Percentiles rank a stretch among this genome's conserved stretches.
Conservation (phyloP, 495 filamentous ascomycete species). For the Neurospora sp. region DNA sequence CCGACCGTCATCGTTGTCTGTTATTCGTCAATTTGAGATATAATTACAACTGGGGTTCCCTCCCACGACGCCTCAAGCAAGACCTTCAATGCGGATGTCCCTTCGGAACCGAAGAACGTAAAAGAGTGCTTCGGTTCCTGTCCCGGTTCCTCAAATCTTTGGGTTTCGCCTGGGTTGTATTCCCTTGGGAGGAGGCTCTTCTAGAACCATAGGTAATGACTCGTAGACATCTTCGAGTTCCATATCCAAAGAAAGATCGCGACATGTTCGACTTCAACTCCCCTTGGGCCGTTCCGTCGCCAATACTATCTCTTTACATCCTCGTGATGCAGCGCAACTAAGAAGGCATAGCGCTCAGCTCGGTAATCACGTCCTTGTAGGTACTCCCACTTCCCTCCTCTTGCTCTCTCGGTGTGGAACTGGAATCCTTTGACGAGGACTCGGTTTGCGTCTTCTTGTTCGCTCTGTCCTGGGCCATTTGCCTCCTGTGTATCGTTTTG, state of each 20-base stretch:
- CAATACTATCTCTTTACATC: neutral
- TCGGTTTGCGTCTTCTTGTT: conserved; percentile 3
- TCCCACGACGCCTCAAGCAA: neutral
- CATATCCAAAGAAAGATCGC: neutral
- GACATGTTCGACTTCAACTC: neutral
- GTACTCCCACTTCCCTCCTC: neutral
- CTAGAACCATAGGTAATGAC: neutral
- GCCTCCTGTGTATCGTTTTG: neutral
- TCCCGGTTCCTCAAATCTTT: neutral
- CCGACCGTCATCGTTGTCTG: neutral
- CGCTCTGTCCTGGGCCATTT: conserved; percentile 14
- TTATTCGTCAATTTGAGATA: neutral
- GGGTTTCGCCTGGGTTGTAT: neutral
- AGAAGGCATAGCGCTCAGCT: neutral
- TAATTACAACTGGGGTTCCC: neutral
- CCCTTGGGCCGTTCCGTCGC: neutral
- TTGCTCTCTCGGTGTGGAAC: neutral
- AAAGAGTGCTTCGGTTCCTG: neutral
- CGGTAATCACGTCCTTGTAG: neutral
- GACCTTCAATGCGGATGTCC: neutral
- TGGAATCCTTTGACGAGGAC: neutral
- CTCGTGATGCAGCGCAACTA: neutral
- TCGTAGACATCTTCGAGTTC: neutral
- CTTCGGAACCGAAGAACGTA: neutral
- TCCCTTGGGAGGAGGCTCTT: neutral